Evolutionary conservation across 2,329 filamentous ascomycete genomes (phyloP).

Genomic region (Phaeosphaeria sp.): DNA sequence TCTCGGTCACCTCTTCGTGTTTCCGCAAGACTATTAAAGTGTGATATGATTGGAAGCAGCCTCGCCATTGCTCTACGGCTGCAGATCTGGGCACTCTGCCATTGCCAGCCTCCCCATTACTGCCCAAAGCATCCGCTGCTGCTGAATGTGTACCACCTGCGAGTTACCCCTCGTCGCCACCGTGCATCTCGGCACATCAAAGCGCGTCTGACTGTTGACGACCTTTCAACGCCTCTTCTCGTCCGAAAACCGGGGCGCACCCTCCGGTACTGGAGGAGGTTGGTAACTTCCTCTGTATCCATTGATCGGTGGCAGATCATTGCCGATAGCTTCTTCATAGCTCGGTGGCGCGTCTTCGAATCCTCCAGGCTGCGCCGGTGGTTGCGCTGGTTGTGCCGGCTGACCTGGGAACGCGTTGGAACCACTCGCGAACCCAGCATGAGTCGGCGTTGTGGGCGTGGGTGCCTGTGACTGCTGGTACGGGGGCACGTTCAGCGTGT

Average conservation of each 20-base stretch:
- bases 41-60: conserved; percentile 23
- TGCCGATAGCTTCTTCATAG: conserved; percentile 91
- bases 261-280: conserved; percentile 50
- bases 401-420: conserved; percentile 25
- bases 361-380: conserved; percentile 11
- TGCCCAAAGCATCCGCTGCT: background rate
- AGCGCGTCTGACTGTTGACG: background rate
- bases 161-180: background rate
- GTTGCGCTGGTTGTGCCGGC: conserved; percentile 24
- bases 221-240: conserved; percentile 43
- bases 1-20: conserved; percentile 15
- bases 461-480: conserved; percentile 20
- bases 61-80: conserved; percentile 1
- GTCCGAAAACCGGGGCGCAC: conserved; percentile 44
- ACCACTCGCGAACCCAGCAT: conserved; percentile 26
- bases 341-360: conserved; percentile 87
- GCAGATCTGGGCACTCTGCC: conserved; percentile 9
- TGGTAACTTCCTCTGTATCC: conserved; percentile 72
- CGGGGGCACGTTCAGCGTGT: conserved; percentile 20
- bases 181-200: background rate
- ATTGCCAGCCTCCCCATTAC: conserved; percentile 1
- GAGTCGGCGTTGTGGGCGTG: conserved; percentile 33
- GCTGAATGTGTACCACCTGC: conserved; percentile 4
- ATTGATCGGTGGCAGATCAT: conserved; percentile 75
- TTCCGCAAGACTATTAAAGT: conserved; percentile 22